These are phyloP conservation scores for Magnaporthiopsis rhizophila DNA, from an alignment of 2,329 filamentous ascomycete genomes.

Conservation along the genomic window DNA sequence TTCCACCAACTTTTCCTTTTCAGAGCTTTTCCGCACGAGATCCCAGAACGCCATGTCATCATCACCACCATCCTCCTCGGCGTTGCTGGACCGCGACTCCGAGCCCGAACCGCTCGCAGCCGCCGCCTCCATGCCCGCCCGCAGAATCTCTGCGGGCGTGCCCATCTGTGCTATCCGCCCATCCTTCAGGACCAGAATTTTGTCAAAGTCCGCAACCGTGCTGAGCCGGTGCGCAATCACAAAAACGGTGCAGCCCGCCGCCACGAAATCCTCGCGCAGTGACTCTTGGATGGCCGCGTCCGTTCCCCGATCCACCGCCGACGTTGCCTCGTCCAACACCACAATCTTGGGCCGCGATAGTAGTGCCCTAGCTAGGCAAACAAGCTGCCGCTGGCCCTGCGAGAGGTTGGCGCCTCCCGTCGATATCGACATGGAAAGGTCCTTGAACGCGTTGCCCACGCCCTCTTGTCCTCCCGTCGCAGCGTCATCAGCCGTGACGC, in stretches of 20 bases:
- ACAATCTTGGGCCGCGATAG: constrained; percentile 32
- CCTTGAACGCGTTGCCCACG: constrained; percentile 21
- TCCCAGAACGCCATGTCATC: constrained; percentile 21
- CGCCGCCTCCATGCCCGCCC: constrained; percentile 22
- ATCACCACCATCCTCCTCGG: constrained; percentile 11
- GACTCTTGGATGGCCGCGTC: constrained; percentile 49
- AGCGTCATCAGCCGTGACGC: constrained; percentile 5
- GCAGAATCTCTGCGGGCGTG: constrained; percentile 29
- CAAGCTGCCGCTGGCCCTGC: constrained; percentile 40
- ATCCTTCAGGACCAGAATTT: constrained; percentile 38
- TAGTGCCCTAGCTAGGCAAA: constrained; percentile 38
- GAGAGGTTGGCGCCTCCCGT: constrained; percentile 29
- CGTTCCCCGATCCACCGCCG: constrained; percentile 47
- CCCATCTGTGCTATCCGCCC: constrained; percentile 38
- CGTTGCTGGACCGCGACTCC: background rate
- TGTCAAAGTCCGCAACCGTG: constrained; percentile 44
- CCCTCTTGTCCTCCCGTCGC: background rate
- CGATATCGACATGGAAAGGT: constrained; percentile 23
- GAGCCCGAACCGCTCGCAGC: constrained; percentile 8
- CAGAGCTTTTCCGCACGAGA: constrained; percentile 21
- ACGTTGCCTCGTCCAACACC: constrained; percentile 33
- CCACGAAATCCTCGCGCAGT: constrained; percentile 38
- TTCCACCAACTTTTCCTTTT: constrained; percentile 20
- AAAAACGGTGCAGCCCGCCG: constrained; percentile 45
- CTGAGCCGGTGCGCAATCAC: constrained; percentile 31